Percentiles rank a stretch among this genome's conserved stretches.
These are phyloP conservation scores for Sporothrix brunneoviolacea DNA, from an alignment of 2,329 filamentous ascomycete species.

Conservation along the genomic window DNA sequence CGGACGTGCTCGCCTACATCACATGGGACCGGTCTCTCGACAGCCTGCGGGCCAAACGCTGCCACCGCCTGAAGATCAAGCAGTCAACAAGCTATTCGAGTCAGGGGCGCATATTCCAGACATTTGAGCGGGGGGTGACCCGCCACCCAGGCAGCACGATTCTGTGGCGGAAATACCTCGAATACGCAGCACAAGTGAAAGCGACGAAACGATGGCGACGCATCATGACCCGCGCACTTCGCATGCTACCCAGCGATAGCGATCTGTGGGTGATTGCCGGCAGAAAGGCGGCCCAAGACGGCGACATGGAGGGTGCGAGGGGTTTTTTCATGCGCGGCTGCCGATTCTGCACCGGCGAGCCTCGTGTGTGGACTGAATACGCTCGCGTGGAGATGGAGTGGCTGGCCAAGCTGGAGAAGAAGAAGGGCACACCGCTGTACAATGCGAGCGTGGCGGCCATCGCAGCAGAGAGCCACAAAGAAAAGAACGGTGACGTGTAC, in stretches of 20 bases:
- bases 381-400: constrained; percentile 89
- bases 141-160: constrained; percentile 75
- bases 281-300: constrained; percentile 67
- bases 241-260: constrained; percentile 77
- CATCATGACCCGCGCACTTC: constrained; percentile 61
- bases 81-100: constrained; percentile 61
- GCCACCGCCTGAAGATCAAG: constrained; percentile 72
- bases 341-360: constrained; percentile 75
- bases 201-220: constrained; percentile 60
- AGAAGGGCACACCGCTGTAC: constrained; percentile 44
- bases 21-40: constrained; percentile 66
- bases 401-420: constrained; percentile 70
- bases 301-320: constrained; percentile 80
- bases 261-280: constrained; percentile 85
- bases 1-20: constrained; percentile 80
- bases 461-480: constrained; percentile 31
- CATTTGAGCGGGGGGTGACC: constrained; percentile 78
- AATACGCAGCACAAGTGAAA: constrained; percentile 65
- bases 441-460: constrained; percentile 3
- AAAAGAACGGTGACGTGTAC: constrained; percentile 33
- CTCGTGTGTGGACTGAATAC: constrained; percentile 80
- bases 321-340: constrained; percentile 83
- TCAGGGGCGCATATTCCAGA: constrained; percentile 77
- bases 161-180: constrained; percentile 86
- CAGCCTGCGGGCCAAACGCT: constrained; percentile 71